A percentile compares a stretch with the other conserved stretches of the same genome.
phyloP scores from a whole-genome alignment of 2,329 filamentous ascomycete species.

The Beauveria bassiana region DNA sequence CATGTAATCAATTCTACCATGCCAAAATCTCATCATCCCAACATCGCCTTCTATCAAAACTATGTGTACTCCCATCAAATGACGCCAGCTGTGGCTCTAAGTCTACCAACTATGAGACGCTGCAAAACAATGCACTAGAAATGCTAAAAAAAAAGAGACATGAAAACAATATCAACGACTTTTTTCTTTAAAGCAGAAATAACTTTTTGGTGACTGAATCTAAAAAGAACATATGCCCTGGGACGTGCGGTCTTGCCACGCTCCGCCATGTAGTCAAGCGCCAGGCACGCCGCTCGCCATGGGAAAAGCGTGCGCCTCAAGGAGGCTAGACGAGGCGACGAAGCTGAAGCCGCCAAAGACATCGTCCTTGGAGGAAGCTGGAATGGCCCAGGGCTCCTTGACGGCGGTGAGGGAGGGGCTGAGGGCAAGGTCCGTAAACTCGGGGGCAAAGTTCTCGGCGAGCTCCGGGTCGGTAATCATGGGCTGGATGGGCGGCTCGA shows the following conservation, averaged over 20 bases:
- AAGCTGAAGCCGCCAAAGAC: constrained; percentile 59
- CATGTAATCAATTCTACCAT: background rate
- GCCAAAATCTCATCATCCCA: background rate
- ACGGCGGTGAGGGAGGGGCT: constrained; percentile 53
- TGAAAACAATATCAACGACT: background rate
- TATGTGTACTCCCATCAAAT: background rate
- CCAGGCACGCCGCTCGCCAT: constrained; percentile 5
- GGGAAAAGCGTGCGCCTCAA: constrained; percentile 40
- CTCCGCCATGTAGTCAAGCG: constrained; percentile 9
- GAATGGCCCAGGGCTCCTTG: constrained; percentile 33
- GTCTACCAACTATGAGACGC: background rate
- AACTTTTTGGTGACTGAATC: background rate
- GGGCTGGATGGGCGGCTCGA: constrained; percentile 84
- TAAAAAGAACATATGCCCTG: background rate
- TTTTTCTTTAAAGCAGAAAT: background rate
- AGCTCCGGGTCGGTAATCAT: constrained; percentile 92
- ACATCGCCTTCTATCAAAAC: background rate
- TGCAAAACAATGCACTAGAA: background rate
- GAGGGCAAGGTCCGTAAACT: constrained; percentile 81
- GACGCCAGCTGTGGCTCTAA: background rate
- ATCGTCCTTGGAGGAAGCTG: constrained; percentile 38
- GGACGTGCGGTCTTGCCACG: background rate
- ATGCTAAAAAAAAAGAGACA: background rate
- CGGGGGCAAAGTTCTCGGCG: constrained; percentile 90
- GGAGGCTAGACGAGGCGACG: constrained; percentile 49